phyloP scores from a whole-genome alignment of 129 eudicot genomes.

The Pseudognaphalium luteoalbum region DNA sequence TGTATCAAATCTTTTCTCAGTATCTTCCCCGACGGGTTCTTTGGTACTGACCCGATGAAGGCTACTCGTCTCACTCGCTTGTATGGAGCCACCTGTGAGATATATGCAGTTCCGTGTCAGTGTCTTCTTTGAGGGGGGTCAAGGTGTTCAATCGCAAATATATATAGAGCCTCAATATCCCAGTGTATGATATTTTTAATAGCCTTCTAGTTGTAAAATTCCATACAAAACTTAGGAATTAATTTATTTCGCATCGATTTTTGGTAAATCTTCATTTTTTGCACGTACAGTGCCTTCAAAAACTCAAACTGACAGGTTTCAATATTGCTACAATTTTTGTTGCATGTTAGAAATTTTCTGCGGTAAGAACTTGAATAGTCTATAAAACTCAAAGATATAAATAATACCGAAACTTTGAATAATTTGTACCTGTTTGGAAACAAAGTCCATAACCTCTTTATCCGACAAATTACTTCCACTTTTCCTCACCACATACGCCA shows the following conservation, averaged over 20 bases:
- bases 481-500: constrained; percentile 91
- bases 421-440: constrained; percentile 72
- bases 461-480: constrained; percentile 57
- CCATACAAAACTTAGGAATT: no score
- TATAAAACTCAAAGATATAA: background rate
- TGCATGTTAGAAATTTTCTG: background rate
- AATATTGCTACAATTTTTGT: no score
- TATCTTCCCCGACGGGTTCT: constrained; percentile 95
- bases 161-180: no score
- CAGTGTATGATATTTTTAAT: no score
- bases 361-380: background rate
- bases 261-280: no score
- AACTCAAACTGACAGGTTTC: no score
- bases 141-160: no score
- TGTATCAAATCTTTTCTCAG: constrained; percentile 85
- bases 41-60: constrained; percentile 75
- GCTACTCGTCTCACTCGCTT: constrained; percentile 84
- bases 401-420: background rate
- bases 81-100: constrained; percentile 87
- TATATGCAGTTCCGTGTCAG: background rate
- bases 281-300: no score
- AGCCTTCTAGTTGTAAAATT: no score
- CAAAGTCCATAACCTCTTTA: constrained; percentile 69
- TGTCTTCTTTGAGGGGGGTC: no score
- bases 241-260: no score